Evolutionary conservation across 1,284 basidiomycete genomes (phyloP).

Genomic region (Gomphus bonarii): DNA sequence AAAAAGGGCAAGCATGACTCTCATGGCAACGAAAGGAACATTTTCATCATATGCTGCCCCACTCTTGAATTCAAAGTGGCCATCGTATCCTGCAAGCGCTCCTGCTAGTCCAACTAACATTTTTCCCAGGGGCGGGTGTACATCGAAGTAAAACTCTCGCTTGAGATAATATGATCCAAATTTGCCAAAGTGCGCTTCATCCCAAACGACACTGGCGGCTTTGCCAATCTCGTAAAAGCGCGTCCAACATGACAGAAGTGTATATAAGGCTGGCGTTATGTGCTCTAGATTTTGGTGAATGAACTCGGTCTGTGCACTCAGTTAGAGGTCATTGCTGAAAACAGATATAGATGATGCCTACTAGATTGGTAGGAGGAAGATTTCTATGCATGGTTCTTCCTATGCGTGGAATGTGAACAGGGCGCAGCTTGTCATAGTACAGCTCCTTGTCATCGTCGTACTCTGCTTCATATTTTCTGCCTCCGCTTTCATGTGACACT

Average conservation of each 20-base stretch:
- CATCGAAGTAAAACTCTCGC: constrained; percentile 92
- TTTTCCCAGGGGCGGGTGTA: constrained; percentile 97
- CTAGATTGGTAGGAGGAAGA: constrained; percentile 60
- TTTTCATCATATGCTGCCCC: constrained; percentile 76
- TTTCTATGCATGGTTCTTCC: constrained; percentile 53
- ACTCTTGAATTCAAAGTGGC: constrained; percentile 90
- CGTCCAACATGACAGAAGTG: constrained; percentile 87
- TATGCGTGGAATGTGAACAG: constrained; percentile 36
- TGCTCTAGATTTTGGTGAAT: constrained; percentile 76
- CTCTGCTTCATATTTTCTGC: constrained; percentile 26
- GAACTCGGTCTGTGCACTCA: constrained; percentile 52
- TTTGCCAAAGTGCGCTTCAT: constrained; percentile 98
- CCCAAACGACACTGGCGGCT: constrained; percentile 87
- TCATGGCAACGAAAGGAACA: constrained; percentile 92
- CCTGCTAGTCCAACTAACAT: constrained; percentile 97
- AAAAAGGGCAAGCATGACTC: constrained; percentile 88
- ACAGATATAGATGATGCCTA: constrained; percentile 27
- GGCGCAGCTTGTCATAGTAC: constrained; percentile 48
- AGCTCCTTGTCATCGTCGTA: constrained; percentile 67
- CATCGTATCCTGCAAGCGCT: constrained; percentile 85
- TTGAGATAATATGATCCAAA: constrained; percentile 96
- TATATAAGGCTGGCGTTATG: constrained; percentile 79
- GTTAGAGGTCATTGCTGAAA: constrained; percentile 4
- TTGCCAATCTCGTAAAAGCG: constrained; percentile 93
- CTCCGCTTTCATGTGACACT: constrained; percentile 24